Evolutionary conservation across 192 early-diverging fungal genomes (phyloP), one percentile per base, ranked within the genome.

Genomic region (Fimicolochytrium jonesii): DNA sequence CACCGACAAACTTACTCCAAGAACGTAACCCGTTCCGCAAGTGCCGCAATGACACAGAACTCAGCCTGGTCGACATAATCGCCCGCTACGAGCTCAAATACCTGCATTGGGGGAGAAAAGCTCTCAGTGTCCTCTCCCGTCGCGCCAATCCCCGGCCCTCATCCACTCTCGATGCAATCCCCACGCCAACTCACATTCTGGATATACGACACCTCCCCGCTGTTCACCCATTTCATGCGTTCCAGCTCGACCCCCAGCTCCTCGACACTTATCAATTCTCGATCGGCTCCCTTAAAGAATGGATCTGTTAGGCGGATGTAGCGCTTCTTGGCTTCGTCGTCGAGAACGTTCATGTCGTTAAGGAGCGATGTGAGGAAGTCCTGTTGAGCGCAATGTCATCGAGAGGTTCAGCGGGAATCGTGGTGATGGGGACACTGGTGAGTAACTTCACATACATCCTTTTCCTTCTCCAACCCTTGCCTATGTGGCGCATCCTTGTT

Each of bases 21-120:
- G 9, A 59, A 39, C 22, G 66, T 67, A 56, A 67, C 60, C 4
- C 66, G 55, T 49, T 67, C 66, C 3, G 66, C 66, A 26, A 67
- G 29, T 2, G 56, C 57, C 20, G 66, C 66, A 41, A 67, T 60
- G 20, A 67, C 56, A 36, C 55, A 59, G 39, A 67, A 67, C 37
- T 67, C 66, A 10, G 42, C n/a, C 32, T 67, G 54, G 35, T 67
- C 66, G 23, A 67, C 56, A 28, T 42, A 49, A 39, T 67, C 66
- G 34, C 56, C 66, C 25, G 54, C 44, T 6, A 67, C 66, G 11
- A 67, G 41, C 25, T 67, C 66, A 50, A 67, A 67, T 34, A 67
- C 66, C 53, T 57, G 52, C 15, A 59, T n/a, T 13, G 53, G 33
- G 1, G 53, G 11, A 33, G 17, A 29, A 13, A n/a, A n/a, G n/a